These are phyloP conservation scores for Uronychia setigera DNA, from an alignment of 73 alveolate genomes.

Conservation along the genomic window DNA sequence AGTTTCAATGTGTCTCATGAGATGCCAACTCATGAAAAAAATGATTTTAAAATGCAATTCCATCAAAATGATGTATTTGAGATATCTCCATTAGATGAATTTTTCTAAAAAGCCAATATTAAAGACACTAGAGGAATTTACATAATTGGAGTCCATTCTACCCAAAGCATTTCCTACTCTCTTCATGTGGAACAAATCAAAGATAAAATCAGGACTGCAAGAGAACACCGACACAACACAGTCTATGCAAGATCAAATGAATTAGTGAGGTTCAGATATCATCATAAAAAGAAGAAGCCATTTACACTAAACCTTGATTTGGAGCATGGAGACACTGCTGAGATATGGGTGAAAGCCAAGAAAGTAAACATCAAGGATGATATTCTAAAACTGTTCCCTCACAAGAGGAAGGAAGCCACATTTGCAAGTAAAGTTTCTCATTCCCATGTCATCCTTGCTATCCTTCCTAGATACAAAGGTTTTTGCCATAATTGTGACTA, in stretches of 20 bases:
- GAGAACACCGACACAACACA: not conserved
- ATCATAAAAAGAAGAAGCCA: not conserved
- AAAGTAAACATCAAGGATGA: not conserved
- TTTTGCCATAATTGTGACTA: not conserved
- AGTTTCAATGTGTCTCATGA: not conserved
- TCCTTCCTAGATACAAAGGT: not conserved
- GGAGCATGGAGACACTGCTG: slow-evolving; percentile 1
- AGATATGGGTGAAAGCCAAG: not conserved
- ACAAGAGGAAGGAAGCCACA: not conserved
- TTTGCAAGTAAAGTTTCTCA: not conserved
- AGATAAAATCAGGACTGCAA: not conserved
- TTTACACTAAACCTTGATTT: not conserved
- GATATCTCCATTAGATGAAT: not conserved
- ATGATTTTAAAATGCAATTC: not conserved
- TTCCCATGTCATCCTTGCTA: not conserved
- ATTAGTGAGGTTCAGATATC: not conserved
- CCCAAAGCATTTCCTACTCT: not conserved
- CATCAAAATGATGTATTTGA: not conserved
- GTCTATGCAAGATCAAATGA: not conserved
- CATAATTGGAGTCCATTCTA: not conserved
- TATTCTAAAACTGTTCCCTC: not conserved
- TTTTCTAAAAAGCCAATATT: not conserved
- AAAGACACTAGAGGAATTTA: not conserved
- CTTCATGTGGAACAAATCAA: not conserved
- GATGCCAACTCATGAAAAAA: not conserved